Percentiles rank a stretch among this genome's conserved stretches.
Evolutionary conservation across 257 asterid species (phyloP).

Genomic region (Echites panduratus): DNA sequence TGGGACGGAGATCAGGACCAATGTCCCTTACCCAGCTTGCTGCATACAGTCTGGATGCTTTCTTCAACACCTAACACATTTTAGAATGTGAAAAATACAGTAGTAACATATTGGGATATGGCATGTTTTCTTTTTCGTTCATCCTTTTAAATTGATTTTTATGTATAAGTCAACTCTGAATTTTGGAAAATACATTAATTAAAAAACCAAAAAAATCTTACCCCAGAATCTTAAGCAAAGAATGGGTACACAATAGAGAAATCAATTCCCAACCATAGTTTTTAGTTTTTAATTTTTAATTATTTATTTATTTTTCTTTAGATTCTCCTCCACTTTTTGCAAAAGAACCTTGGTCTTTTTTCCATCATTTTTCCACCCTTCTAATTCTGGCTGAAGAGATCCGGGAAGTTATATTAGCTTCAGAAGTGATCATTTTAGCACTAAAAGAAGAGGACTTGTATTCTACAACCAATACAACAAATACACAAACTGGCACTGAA

Average conservation of each 20-base stretch:
- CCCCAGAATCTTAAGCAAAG: neutral
- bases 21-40: slow-evolving; percentile 96
- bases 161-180: neutral
- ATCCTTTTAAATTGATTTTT: neutral
- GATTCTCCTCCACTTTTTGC: neutral
- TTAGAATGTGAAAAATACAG: neutral
- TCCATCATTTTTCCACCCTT: neutral
- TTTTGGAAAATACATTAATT: neutral
- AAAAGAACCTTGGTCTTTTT: neutral
- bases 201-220: too few species aligned
- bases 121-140: neutral
- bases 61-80: slow-evolving; percentile 61
- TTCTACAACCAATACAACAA: neutral
- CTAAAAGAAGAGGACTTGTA: neutral
- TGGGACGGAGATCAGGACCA: slow-evolving; percentile 88
- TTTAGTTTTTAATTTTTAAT: too few species aligned
- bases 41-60: slow-evolving; percentile 72
- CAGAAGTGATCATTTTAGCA: neutral
- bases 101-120: neutral
- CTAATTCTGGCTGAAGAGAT: neutral
- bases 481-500: neutral
- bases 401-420: neutral
- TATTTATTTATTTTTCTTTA: too few species aligned
- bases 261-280: neutral
- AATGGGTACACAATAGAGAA: neutral